Conservation (phyloP, 352 stramenopile genomes). For the Phytophthora syringae region DNA sequence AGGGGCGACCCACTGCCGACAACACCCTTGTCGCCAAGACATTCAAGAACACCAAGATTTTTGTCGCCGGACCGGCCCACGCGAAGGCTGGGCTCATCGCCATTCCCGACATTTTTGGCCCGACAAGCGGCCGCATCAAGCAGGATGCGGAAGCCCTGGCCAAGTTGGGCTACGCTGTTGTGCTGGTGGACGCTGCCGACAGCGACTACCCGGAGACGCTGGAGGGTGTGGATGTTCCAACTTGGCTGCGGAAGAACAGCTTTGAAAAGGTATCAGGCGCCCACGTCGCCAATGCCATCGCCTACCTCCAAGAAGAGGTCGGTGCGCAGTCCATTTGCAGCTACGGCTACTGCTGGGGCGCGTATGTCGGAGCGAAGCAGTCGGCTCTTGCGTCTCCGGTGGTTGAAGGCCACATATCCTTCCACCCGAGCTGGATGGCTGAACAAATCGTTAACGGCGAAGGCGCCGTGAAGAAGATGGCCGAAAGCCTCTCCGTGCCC, state of each 20-base stretch:
- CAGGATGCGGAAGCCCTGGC: conserved; percentile 37
- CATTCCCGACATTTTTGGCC: conserved; percentile 44
- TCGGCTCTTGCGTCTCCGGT: conserved; percentile 17
- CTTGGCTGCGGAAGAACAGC: conserved; percentile 31
- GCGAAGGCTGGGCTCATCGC: conserved; percentile 38
- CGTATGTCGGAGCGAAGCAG: conserved; percentile 31
- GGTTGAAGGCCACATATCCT: conserved; percentile 42
- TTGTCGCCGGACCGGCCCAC: conserved; percentile 25
- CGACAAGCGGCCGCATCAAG: conserved; percentile 44
- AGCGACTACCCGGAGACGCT: conserved; percentile 27
- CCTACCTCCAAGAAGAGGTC: conserved; percentile 32
- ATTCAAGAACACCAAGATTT: conserved; percentile 26
- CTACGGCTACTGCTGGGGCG: conserved; percentile 55
- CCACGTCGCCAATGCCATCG: conserved; percentile 19
- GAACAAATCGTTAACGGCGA: conserved; percentile 31
- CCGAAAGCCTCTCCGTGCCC: conserved; percentile 35
- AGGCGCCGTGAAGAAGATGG: conserved; percentile 26
- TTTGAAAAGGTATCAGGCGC: conserved; percentile 21
- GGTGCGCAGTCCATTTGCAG: conserved; percentile 30
- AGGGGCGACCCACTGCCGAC: too few relatives aligned
- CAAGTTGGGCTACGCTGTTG: conserved; percentile 42
- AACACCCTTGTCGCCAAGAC: conserved; percentile 22
- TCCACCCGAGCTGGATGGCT: conserved; percentile 44
- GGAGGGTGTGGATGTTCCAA: conserved; percentile 4
- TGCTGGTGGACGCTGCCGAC: conserved; percentile 37